Conservation (phyloP, 495 filamentous ascomycete genomes). For the Neurospora sp. region DNA sequence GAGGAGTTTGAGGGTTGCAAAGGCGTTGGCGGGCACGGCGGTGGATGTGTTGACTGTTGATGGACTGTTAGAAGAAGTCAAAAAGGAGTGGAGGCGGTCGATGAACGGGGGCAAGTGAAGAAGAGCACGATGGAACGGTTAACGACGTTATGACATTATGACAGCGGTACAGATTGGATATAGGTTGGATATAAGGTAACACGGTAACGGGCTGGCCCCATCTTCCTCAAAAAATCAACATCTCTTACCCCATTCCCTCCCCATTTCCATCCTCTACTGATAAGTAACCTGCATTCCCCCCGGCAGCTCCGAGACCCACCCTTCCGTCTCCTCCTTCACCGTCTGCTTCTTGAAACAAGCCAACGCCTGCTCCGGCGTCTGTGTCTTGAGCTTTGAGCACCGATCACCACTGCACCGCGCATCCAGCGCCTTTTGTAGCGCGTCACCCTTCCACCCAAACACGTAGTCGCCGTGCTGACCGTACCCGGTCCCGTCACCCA, state of each 20-base stretch:
- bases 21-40: conserved; percentile 44
- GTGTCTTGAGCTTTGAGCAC: conserved; percentile 28
- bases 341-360: conserved; percentile 24
- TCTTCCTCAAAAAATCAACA: neutral
- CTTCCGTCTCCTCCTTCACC: conserved; percentile 24
- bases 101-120: neutral
- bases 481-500: conserved; percentile 38
- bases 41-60: conserved; percentile 42
- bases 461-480: conserved; percentile 42
- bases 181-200: neutral
- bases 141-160: neutral
- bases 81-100: conserved; percentile 17
- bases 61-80: conserved; percentile 32
- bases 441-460: conserved; percentile 42
- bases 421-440: conserved; percentile 40
- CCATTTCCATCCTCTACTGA: neutral
- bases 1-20: conserved; percentile 43
- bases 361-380: conserved; percentile 21
- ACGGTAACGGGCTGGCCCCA: neutral
- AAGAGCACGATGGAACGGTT: neutral
- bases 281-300: conserved; percentile 7
- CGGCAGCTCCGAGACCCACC: conserved; percentile 15
- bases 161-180: neutral
- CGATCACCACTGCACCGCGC: conserved; percentile 31
- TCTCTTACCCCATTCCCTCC: neutral